Base-by-base conservation (phyloP, 208 protist species). In the Trypanosoma avium region DNA sequence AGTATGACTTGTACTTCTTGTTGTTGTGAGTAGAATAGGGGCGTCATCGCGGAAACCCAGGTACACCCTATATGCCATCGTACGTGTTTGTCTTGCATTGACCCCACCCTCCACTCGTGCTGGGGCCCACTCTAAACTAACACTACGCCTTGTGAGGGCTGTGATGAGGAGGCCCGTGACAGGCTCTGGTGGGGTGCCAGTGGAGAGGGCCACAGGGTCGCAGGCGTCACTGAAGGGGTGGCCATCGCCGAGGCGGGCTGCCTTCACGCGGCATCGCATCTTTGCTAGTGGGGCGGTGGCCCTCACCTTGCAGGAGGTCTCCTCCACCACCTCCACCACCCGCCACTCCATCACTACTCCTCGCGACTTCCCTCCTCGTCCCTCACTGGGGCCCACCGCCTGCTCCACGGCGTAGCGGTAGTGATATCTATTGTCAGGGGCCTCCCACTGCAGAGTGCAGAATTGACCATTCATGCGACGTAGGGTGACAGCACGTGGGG, bases 381-480 rank as follows among this genome's bases (percentile, higher is more conserved):
- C 54, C 53, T 66, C 70, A 15, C 63, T 57, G 38, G 52, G 32
- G 10, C 29, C 43, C 60, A 59, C 32, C 17, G 64, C 19, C 74
- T 96, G 85, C 62, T 96, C 87, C 13, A 96, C 79, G 21, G 85
- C 58, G 64, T 94, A 94, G 55, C 77, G 75, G 73, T 96, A 96
- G 46, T 58, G 45, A 13, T 54, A 46, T 3, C 57, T 35, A 32
- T 63, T 50, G 27, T 73, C 67, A 12, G 81, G 85, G 13, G 81
- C 48, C 47, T 74, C 47, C 90, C 92, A 97, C 72, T 92, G 84
- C 33, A 97, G 66, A 5, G 83, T 68, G 64, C 84, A 85, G 60
- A 79, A 88, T 61, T 93, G 88, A 5, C 80, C 77, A 59, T 94
- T 93, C 26, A 89, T 70, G 42, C 86, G 88, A 29, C 77, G 77